phyloP scores from a whole-genome alignment of 306 rosid species.

The Senna tora region DNA sequence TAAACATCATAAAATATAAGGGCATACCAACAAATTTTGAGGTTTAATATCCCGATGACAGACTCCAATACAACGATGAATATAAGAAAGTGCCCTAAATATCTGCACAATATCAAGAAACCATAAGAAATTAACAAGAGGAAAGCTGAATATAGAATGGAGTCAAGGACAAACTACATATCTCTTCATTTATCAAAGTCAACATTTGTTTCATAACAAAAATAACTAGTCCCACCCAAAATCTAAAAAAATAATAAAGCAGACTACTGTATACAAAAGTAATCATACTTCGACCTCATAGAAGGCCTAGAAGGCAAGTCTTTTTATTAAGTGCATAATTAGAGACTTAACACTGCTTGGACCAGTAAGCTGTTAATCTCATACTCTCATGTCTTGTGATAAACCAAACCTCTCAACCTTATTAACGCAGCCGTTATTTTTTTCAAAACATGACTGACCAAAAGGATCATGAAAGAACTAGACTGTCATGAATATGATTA shows the following conservation, averaged over 20 bases:
- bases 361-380: neutral
- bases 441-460: neutral
- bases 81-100: constrained; percentile 80
- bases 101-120: constrained; percentile 58
- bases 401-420: neutral
- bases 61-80: constrained; percentile 86
- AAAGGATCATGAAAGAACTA: neutral
- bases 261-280: neutral
- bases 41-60: constrained; percentile 94
- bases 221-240: neutral
- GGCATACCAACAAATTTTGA: constrained; percentile 78
- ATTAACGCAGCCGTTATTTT: neutral
- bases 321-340: neutral
- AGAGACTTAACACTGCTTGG: neutral
- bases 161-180: constrained; percentile 6
- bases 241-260: neutral
- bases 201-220: neutral
- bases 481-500: neutral
- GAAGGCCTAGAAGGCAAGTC: neutral
- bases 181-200: constrained; percentile 2
- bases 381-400: neutral
- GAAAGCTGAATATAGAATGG: too few species aligned
- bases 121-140: too few species aligned
- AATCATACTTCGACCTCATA: neutral
- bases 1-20: neutral